phyloP scores from a whole-genome alignment of 495 filamentous ascomycete genomes.

The Daldinia decipiens region DNA sequence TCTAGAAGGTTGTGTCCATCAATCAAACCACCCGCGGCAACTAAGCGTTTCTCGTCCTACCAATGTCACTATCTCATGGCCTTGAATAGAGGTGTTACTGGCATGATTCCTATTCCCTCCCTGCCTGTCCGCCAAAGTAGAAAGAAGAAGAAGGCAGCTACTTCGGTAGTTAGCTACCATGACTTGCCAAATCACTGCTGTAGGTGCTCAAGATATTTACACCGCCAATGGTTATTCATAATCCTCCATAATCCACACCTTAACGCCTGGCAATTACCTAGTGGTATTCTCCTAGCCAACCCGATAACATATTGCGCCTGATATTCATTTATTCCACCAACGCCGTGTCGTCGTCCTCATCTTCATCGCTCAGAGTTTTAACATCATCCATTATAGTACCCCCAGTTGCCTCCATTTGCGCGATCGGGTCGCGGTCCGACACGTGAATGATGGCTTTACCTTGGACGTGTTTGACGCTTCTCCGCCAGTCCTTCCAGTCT shows the following conservation, averaged over 20 bases:
- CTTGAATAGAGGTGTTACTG: neutral
- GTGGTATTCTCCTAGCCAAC: slow-evolving; percentile 39
- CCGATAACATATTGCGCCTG: slow-evolving; percentile 46
- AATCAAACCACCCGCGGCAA: neutral
- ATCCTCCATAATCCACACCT: slow-evolving; percentile 16
- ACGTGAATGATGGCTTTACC: slow-evolving; percentile 90
- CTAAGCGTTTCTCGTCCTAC: slow-evolving; percentile 13
- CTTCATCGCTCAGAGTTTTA: slow-evolving; percentile 71
- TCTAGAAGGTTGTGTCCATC: slow-evolving; percentile 11
- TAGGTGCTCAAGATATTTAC: slow-evolving; percentile 38
- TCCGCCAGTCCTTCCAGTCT: slow-evolving; percentile 87
- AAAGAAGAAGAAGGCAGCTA: neutral
- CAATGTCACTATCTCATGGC: neutral
- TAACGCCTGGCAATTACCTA: slow-evolving; percentile 39
- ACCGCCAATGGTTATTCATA: slow-evolving; percentile 27
- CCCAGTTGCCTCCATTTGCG: slow-evolving; percentile 66
- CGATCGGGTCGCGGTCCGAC: slow-evolving; percentile 68
- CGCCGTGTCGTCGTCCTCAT: slow-evolving; percentile 61
- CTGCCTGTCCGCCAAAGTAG: neutral
- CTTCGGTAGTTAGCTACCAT: slow-evolving; percentile 1
- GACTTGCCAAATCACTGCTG: slow-evolving; percentile 22
- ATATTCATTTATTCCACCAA: slow-evolving; percentile 46
- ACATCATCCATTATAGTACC: slow-evolving; percentile 91
- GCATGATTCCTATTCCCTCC: neutral
- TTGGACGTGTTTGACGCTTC: slow-evolving; percentile 69